phyloP scores from a whole-genome alignment of 2,329 filamentous ascomycete species.

The Pseudofabraea citricarpa region DNA sequence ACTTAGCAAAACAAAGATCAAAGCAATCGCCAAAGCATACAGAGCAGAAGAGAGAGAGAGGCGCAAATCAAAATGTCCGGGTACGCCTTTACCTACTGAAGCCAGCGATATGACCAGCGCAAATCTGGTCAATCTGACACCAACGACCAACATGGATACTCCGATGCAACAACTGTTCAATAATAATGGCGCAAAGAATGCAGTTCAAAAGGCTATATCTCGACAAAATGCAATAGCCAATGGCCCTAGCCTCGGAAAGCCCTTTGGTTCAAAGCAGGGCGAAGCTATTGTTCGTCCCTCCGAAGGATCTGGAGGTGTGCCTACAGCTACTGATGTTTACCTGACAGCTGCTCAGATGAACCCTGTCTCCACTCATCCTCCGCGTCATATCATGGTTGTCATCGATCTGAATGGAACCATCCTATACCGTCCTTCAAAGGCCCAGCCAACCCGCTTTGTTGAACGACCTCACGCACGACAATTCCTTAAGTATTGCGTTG shows the following conservation, averaged over 20 bases:
- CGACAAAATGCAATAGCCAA: background rate
- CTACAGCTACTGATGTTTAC: background rate
- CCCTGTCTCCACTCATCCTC: slow-evolving; percentile 29
- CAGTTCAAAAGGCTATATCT: background rate
- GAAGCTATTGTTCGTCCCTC: background rate
- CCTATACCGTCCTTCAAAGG: slow-evolving; percentile 60
- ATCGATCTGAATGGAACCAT: slow-evolving; percentile 94
- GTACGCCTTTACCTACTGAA: background rate
- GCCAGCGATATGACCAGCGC: background rate
- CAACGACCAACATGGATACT: background rate
- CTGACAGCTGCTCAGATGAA: background rate
- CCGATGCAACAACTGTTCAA: background rate
- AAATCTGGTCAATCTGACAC: background rate
- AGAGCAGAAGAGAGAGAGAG: background rate
- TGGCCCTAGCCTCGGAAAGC: background rate
- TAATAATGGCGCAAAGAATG: background rate
- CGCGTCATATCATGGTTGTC: slow-evolving; percentile 70
- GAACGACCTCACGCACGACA: slow-evolving; percentile 60
- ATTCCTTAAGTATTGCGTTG: slow-evolving; percentile 72
- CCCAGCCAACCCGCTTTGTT: slow-evolving; percentile 48
- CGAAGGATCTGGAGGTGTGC: background rate
- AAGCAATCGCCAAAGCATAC: background rate
- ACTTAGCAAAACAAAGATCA: background rate
- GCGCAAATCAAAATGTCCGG: background rate
- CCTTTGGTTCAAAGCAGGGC: background rate